Percentiles rank a stretch among this genome's conserved stretches.
These are phyloP conservation scores for Aspergillus fischeri DNA, from an alignment of 2,329 filamentous ascomycete genomes.

Conservation along the genomic window DNA sequence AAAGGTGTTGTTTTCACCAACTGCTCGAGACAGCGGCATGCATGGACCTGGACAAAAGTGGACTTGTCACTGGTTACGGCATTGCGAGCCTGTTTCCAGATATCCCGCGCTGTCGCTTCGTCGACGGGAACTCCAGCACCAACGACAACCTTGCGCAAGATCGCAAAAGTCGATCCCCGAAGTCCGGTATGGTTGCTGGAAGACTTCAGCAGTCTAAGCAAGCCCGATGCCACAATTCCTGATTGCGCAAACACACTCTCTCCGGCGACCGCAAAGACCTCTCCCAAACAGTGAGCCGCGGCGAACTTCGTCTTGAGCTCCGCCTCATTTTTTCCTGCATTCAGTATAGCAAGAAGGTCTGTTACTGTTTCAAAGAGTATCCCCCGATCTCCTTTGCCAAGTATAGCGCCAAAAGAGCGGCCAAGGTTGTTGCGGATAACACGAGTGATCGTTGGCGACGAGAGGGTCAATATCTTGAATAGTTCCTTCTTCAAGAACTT, in stretches of 20 bases:
- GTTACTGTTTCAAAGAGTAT: conserved; percentile 92
- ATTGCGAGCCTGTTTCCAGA: conserved; percentile 87
- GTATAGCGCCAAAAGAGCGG: conserved; percentile 75
- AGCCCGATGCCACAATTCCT: conserved; percentile 64
- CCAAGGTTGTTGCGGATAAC: conserved; percentile 88
- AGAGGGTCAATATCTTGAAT: conserved; percentile 83
- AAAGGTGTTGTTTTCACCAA: conserved; percentile 69
- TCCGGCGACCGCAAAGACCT: conserved; percentile 85
- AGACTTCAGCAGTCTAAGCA: conserved; percentile 76
- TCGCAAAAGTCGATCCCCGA: conserved; percentile 70
- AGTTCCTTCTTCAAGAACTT: conserved; percentile 90
- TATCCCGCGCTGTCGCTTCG: conserved; percentile 77
- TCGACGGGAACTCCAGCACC: conserved; percentile 77
- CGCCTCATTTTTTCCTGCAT: conserved; percentile 70
- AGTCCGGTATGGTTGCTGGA: conserved; percentile 77
- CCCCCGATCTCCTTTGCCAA: conserved; percentile 82
- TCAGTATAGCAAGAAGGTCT: conserved; percentile 71
- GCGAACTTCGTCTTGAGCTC: conserved; percentile 80
- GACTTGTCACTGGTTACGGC: conserved; percentile 77
- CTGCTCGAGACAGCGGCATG: conserved; percentile 73
- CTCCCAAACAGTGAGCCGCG: conserved; percentile 78
- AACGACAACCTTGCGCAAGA: conserved; percentile 69
- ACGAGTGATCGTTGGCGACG: conserved; percentile 75
- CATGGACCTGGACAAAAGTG: conserved; percentile 70
- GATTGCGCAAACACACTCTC: conserved; percentile 87